Evolutionary conservation across 139 green algal species (phyloP).

Genomic region (Eudorina sp.): DNA sequence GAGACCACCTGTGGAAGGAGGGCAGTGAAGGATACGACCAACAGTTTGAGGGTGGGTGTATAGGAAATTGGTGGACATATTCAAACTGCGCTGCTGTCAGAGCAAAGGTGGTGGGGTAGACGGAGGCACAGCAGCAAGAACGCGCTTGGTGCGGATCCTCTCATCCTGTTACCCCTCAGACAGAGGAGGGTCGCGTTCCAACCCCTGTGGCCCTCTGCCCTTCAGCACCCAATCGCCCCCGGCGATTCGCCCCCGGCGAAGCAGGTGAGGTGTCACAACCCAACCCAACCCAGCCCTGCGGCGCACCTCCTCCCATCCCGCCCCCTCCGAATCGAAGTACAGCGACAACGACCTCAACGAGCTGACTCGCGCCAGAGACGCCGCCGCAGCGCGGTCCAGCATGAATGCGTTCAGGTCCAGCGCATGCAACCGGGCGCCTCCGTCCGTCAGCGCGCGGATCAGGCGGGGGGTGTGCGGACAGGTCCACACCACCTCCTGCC

Average conservation of each 20-base stretch:
- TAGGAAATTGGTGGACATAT: no score
- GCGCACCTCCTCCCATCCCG: conserved; percentile 37
- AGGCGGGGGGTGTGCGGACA: conserved; percentile 24
- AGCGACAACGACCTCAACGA: conserved; percentile 11
- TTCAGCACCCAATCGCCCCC: no score
- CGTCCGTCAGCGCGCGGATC: not conserved
- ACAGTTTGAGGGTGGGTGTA: not conserved
- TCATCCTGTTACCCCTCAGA: no score
- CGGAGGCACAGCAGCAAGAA: no score
- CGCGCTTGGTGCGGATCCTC: no score
- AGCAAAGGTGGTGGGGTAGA: no score
- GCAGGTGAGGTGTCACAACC: no score
- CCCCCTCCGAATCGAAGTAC: conserved; percentile 28
- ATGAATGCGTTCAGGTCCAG: conserved; percentile 41
- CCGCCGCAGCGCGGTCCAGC: not conserved
- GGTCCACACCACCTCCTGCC: conserved; percentile 46
- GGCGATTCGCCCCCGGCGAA: no score
- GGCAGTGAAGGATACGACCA: not conserved
- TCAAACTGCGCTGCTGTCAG: no score
- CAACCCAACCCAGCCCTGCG: not conserved
- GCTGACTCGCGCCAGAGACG: not conserved
- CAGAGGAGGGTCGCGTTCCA: no score
- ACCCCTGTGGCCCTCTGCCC: no score
- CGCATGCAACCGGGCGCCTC: not conserved
- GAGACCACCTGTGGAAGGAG: conserved; percentile 1